phyloP scores from a whole-genome alignment of 1,139 yeast species.

The Suhomyces yuchorum region DNA sequence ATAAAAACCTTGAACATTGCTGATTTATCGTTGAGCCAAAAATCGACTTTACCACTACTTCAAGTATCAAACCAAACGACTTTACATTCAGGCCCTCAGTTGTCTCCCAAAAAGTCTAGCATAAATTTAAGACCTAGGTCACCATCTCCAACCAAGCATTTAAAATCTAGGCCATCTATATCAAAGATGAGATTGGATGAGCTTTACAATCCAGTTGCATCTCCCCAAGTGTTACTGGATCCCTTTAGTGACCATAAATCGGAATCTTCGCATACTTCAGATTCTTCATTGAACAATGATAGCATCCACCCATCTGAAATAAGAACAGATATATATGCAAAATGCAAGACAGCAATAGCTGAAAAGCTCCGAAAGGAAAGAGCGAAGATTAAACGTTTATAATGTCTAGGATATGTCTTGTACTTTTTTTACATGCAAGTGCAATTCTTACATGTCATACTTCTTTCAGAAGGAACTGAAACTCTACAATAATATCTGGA shows the following conservation, averaged over 20 bases:
- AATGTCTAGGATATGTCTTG: too few relatives aligned
- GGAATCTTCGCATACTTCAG: constrained; percentile 10
- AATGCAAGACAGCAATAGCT: constrained; percentile 30
- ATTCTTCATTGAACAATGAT: constrained; percentile 3
- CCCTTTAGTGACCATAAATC: constrained; percentile 10
- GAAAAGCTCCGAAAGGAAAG: constrained; percentile 27
- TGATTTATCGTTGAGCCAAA: constrained; percentile 5
- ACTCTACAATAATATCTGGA: too few relatives aligned
- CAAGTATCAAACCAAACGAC: not conserved
- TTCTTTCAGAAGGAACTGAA: too few relatives aligned
- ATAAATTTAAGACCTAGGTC: constrained; percentile 14
- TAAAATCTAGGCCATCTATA: constrained; percentile 28
- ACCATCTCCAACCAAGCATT: constrained; percentile 12
- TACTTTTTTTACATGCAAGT: too few relatives aligned
- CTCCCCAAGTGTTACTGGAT: constrained; percentile 20
- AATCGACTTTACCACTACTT: not conserved
- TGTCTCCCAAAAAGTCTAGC: constrained; percentile 23
- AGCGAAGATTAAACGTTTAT: constrained; percentile 4
- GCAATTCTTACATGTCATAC: too few relatives aligned
- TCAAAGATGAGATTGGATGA: constrained; percentile 27
- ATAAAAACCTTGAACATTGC: constrained; percentile 5
- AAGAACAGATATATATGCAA: constrained; percentile 26
- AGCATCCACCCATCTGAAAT: constrained; percentile 4
- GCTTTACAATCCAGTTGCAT: constrained; percentile 28
- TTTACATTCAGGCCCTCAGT: constrained; percentile 12